Conservation (phyloP, 208 protist genomes). For the Trypanosoma rangeli region DNA sequence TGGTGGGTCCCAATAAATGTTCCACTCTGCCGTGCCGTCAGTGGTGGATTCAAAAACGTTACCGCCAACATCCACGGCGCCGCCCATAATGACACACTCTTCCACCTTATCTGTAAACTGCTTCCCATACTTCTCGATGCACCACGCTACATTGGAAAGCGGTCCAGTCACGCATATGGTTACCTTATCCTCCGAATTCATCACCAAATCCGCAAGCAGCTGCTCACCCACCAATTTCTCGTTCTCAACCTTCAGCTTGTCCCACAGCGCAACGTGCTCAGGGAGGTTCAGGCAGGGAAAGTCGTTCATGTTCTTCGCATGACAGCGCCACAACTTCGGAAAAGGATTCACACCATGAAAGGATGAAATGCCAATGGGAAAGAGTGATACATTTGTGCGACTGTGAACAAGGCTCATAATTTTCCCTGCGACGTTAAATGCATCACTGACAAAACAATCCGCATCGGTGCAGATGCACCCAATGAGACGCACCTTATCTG, state of each 20-base stretch:
- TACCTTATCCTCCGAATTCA: constrained; percentile 66
- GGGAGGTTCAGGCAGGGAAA: constrained; percentile 81
- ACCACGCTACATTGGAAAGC: constrained; percentile 84
- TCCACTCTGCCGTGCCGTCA: constrained; percentile 88
- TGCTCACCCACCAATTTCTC: constrained; percentile 66
- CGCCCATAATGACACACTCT: constrained; percentile 89
- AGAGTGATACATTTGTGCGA: constrained; percentile 38
- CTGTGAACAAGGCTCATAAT: constrained; percentile 76
- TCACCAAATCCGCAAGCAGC: constrained; percentile 76
- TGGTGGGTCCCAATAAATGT: constrained; percentile 88
- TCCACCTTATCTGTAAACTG: constrained; percentile 76
- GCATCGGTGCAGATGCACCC: constrained; percentile 79
- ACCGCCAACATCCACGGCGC: constrained; percentile 76
- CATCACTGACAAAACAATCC: constrained; percentile 82
- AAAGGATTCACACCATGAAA: constrained; percentile 85
- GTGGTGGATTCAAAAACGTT: constrained; percentile 81
- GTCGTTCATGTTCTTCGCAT: constrained; percentile 84
- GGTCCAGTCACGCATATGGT: constrained; percentile 89
- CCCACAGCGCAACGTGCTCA: constrained; percentile 48
- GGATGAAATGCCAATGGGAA: constrained; percentile 73
- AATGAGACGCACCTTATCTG: constrained; percentile 78
- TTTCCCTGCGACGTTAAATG: constrained; percentile 71
- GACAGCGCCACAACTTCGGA: constrained; percentile 77
- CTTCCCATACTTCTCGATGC: constrained; percentile 77
- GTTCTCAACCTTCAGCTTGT: constrained; percentile 41